Conservation (phyloP, 1,139 yeast genomes). For the Candida neerlandica region DNA sequence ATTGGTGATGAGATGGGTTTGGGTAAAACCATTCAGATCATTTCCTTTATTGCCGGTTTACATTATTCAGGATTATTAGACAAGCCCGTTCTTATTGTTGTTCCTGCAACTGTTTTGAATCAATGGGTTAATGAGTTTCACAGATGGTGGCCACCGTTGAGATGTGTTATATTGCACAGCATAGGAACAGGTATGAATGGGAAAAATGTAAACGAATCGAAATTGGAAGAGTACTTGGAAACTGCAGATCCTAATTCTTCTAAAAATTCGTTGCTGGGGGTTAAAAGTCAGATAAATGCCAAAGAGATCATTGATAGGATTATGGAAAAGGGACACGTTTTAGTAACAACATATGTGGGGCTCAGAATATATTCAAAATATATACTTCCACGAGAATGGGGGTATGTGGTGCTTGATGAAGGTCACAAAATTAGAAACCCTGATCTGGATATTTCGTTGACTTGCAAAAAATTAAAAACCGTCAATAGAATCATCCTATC, state of each 20-base stretch:
- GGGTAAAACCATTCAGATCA: constrained; percentile 92
- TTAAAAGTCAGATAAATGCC: constrained; percentile 44
- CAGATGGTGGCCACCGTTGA: constrained; percentile 96
- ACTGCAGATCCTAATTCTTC: constrained; percentile 49
- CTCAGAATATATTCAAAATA: constrained; percentile 72
- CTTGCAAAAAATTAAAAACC: constrained; percentile 82
- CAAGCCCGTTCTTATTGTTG: constrained; percentile 83
- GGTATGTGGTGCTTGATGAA: constrained; percentile 88
- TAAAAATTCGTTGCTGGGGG: constrained; percentile 25
- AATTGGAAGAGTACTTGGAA: constrained; percentile 51
- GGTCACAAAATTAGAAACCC: constrained; percentile 98
- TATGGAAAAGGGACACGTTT: constrained; percentile 68
- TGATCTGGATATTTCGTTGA: constrained; percentile 81
- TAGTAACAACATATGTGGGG: constrained; percentile 93
- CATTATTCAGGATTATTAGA: constrained; percentile 76
- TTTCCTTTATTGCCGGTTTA: constrained; percentile 85
- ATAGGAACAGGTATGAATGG: constrained; percentile 84
- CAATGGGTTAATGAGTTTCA: constrained; percentile 98
- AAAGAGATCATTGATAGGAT: constrained; percentile 53
- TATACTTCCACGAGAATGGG: constrained; percentile 77
- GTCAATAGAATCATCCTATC: constrained; percentile 82
- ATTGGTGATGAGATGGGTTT: constrained; percentile 98
- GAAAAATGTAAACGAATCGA: constrained; percentile 47
- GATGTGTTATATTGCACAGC: constrained; percentile 85
- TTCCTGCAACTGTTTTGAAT: constrained; percentile 94